Conservation (phyloP, 306 rosid species). For the Citrullus amarus region DNA sequence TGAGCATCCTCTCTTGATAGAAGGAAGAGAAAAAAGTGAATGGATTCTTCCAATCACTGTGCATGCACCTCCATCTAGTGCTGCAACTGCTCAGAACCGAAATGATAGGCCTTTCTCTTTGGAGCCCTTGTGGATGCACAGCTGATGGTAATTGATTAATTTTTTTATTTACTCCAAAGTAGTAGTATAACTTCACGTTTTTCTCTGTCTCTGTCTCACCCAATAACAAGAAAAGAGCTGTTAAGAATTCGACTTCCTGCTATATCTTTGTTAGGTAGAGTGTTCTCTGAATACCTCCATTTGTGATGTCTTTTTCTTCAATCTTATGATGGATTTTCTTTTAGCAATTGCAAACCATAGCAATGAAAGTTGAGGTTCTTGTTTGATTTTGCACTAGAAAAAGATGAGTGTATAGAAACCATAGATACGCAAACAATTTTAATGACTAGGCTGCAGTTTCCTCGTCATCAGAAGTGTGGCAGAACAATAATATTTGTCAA, state of each 20-base stretch:
- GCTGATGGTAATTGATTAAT: constrained; percentile 28
- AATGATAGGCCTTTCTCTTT: constrained; percentile 53
- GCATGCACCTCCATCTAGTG: constrained; percentile 64
- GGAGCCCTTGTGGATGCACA: constrained; percentile 58
- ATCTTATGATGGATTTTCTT: background rate
- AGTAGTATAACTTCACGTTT: background rate
- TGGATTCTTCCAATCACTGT: constrained; percentile 97
- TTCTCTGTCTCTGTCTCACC: background rate
- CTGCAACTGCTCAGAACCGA: constrained; percentile 40
- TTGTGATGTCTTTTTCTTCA: background rate
- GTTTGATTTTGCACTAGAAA: background rate
- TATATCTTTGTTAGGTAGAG: background rate
- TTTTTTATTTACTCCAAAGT: background rate
- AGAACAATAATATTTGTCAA: background rate
- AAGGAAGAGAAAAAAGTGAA: constrained; percentile 80
- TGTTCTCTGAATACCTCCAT: background rate
- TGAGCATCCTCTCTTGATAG: constrained; percentile 87
- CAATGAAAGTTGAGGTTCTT: background rate
- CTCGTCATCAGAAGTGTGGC: background rate
- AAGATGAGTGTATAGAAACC: background rate
- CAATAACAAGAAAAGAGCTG: background rate
- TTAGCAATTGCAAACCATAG: background rate
- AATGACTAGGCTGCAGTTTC: background rate
- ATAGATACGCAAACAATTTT: background rate
- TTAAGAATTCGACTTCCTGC: background rate